These are phyloP conservation scores for Sclerotinia subarctica DNA, from an alignment of 2,329 filamentous ascomycete genomes.

Conservation along the genomic window DNA sequence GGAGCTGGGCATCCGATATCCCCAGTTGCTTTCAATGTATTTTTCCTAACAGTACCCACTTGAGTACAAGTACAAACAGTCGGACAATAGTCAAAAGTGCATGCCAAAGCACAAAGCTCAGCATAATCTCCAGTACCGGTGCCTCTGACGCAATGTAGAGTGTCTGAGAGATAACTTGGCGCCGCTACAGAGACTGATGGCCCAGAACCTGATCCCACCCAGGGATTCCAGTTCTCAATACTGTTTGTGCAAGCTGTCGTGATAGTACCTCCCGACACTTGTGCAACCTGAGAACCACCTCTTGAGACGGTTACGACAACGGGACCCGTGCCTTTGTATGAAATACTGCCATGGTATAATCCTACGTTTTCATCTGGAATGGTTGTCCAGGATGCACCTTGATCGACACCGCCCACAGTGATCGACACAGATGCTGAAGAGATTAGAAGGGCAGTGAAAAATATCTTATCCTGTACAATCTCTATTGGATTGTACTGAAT, in stretches of 20 bases:
- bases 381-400: not conserved
- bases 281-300: not conserved
- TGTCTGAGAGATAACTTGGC: not conserved
- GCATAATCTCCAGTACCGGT: constrained; percentile 38
- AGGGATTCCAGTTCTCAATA: constrained; percentile 1
- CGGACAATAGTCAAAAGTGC: constrained; percentile 1
- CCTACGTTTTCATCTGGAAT: not conserved
- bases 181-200: not conserved
- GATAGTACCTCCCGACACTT: not conserved
- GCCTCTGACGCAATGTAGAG: constrained; percentile 15
- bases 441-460: not conserved
- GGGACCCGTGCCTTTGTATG: not conserved
- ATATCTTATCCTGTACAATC: not conserved
- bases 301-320: not conserved
- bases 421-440: not conserved
- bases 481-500: not conserved
- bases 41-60: not conserved
- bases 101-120: constrained; percentile 21
- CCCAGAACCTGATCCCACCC: not conserved
- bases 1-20: not conserved
- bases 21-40: not conserved
- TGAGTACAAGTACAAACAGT: not conserved
- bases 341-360: not conserved
- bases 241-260: not conserved
- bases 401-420: not conserved